Conservation (phyloP, 208 protist genomes). For the Trypanosoma rangeli region DNA sequence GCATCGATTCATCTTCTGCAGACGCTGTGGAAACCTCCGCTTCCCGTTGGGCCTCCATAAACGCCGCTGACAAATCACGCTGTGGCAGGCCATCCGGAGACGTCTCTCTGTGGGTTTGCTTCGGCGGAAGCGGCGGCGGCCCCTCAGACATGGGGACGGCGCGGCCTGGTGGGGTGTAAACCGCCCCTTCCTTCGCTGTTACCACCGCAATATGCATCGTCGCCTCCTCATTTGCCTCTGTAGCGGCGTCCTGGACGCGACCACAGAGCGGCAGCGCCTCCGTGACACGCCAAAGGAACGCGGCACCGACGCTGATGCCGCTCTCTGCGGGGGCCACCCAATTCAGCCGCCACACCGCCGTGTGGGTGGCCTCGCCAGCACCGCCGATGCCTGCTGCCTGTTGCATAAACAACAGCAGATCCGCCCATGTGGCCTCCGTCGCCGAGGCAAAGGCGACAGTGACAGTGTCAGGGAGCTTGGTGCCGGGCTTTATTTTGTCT, state of each 20-base stretch:
- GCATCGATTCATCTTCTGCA: neutral
- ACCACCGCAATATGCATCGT: neutral
- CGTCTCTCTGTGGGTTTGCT: neutral
- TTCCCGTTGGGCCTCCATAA: conserved; percentile 2
- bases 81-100: neutral
- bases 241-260: conserved; percentile 9
- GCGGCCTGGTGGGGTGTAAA: conserved; percentile 8
- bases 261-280: neutral
- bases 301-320: neutral
- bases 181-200: neutral
- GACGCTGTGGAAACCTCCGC: neutral
- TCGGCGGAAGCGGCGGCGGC: conserved; percentile 17
- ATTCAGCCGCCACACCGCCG: conserved; percentile 14
- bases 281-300: conserved; percentile 12
- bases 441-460: conserved; percentile 21
- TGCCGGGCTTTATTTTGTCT: neutral
- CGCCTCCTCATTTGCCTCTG: neutral
- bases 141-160: neutral
- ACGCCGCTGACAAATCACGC: conserved; percentile 14
- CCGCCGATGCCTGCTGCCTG: neutral
- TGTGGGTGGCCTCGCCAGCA: neutral
- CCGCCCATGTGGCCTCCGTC: conserved; percentile 26
- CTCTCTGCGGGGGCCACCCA: conserved; percentile 5
- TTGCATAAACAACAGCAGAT: conserved; percentile 15
- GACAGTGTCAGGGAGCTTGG: neutral